Evolutionary conservation across 129 eudicot genomes (phyloP).

Genomic region (Flaveria linearis): DNA sequence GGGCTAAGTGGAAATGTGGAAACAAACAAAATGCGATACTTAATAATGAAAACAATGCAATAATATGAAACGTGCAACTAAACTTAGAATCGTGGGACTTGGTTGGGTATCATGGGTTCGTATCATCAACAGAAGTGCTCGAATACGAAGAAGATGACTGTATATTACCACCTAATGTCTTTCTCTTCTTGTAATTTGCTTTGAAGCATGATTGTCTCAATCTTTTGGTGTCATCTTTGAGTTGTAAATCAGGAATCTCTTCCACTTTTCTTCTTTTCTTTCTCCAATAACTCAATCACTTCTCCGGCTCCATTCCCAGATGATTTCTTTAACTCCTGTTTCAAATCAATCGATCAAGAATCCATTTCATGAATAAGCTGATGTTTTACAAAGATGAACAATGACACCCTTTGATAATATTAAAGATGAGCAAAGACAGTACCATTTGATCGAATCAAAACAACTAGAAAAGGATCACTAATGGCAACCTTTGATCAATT

Average conservation of each 20-base stretch:
- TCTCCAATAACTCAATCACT: conserved; percentile 51
- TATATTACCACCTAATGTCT: conserved; percentile 31
- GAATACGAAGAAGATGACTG: conserved; percentile 32
- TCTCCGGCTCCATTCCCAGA: conserved; percentile 48
- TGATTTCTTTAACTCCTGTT: conserved; percentile 54
- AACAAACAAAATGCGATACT: too few species aligned
- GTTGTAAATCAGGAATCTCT: conserved; percentile 63
- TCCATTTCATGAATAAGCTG: background rate
- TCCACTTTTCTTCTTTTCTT: conserved; percentile 73
- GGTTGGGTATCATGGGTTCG: too few species aligned
- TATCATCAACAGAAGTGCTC: conserved; percentile 20
- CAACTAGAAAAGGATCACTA: background rate
- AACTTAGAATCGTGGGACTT: too few species aligned
- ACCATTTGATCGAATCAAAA: too few species aligned
- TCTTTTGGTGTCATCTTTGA: conserved; percentile 74
- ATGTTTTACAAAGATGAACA: background rate
- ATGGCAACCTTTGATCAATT: background rate
- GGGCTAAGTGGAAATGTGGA: too few species aligned
- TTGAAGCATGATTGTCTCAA: conserved; percentile 89
- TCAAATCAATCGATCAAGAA: background rate
- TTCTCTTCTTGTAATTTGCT: conserved; percentile 82
- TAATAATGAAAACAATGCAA: too few species aligned
- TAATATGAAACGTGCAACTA: too few species aligned
- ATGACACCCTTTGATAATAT: background rate
- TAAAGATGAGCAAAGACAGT: too few species aligned